phyloP scores from a whole-genome alignment of 2,329 filamentous ascomycete genomes.

The Triangularia setosa region DNA sequence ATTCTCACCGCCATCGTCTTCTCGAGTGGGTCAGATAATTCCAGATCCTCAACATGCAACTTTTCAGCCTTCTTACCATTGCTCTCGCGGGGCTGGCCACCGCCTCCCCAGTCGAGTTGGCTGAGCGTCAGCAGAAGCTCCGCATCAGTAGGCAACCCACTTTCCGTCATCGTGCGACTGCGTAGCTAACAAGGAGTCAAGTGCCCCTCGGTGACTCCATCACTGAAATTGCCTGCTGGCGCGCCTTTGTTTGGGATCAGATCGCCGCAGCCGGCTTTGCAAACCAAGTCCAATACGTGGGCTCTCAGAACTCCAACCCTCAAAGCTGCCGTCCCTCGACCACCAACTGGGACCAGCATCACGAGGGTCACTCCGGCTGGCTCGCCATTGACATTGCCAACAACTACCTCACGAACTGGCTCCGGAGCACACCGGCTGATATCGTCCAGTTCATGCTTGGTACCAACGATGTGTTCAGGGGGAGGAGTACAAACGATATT shows the following conservation, averaged over 20 bases:
- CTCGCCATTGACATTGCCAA: constrained; percentile 42
- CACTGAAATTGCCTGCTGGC: constrained; percentile 31
- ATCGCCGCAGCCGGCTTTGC: constrained; percentile 36
- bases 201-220: constrained; percentile 41
- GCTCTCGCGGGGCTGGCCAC: neutral
- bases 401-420: constrained; percentile 41
- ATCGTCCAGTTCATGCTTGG: constrained; percentile 45
- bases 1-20: neutral
- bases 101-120: neutral
- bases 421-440: constrained; percentile 40
- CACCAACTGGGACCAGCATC: constrained; percentile 39
- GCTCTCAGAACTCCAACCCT: constrained; percentile 29
- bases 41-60: neutral
- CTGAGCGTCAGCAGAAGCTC: neutral
- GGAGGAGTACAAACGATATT: constrained; percentile 35
- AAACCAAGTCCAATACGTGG: constrained; percentile 37
- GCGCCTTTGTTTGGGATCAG: constrained; percentile 39
- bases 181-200: constrained; percentile 26
- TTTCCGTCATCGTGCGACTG: neutral
- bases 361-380: constrained; percentile 43
- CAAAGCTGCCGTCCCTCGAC: constrained; percentile 32
- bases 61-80: neutral
- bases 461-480: constrained; percentile 42
- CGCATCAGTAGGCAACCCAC: neutral
- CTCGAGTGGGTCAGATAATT: neutral